Base-by-base conservation (phyloP, 108 stramenopile genomes). In the Cyclotella atomus region DNA sequence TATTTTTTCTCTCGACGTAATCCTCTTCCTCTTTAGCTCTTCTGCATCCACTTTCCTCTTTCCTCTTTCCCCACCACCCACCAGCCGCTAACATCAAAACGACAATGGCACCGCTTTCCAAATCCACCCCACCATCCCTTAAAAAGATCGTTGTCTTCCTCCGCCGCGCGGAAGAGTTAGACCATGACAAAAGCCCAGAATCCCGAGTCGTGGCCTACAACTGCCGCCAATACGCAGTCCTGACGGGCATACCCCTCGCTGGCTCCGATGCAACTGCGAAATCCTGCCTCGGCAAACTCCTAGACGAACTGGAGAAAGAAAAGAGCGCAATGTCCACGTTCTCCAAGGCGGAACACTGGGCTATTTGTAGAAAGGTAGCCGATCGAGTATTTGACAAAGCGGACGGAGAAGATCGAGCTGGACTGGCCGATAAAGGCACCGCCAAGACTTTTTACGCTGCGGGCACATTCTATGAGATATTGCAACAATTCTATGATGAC, bases 401-500 rank as follows among this genome's bases (percentile, higher is more conserved):
- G 2, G 93, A 98, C 72, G 49, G 44, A 32, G 92, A 93, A 64
- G 96, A 96, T 79, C 68, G 95, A 24, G 68, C 74, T 7, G 92
- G 96, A 5, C 4, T 54, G 23, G 92, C 95, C 0, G 83, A 79
- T 50, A 93, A 92, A 68, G 74, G 68, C 15, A 98, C 94, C 3
- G 97, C 95, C 33, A 83, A 88, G 34, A 91, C 87, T 2, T 98
- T 96, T 85, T 98, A 98, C 83, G 91, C 93, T 0, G 95, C 97
- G 16, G 92, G 89, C 7, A 84, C 77, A 6, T 96, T 96, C 64
- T 90, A 91, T 64, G 95, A 98, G 59, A 92, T 96, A 24, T 70
- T 98, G 64, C 76, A 93, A 36, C 96, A 96, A 80, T 98, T 96
- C 73, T 84, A 89, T 45, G 28, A 60, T 16, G 54, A 72, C 21